These are phyloP conservation scores for Schizosaccharomyces octosporus DNA, from an alignment of 805 yeast species.

Conservation along the genomic window DNA sequence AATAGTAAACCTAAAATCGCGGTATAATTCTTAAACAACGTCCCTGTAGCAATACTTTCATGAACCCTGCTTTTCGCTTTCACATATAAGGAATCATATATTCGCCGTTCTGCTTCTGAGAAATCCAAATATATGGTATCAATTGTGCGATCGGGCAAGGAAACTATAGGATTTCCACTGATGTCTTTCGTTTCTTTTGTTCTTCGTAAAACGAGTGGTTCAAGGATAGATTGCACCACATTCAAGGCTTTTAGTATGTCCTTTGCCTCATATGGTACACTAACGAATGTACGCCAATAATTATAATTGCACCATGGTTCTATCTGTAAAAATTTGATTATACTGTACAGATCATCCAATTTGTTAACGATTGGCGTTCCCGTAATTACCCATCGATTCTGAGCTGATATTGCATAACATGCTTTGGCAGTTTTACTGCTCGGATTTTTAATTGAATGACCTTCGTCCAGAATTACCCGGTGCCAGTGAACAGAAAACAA, in stretches of 20 bases:
- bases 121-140: constrained; percentile 42
- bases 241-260: constrained; percentile 49
- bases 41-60: constrained; percentile 21
- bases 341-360: constrained; percentile 61
- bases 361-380: constrained; percentile 85
- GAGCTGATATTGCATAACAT: constrained; percentile 35
- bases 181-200: constrained; percentile 61
- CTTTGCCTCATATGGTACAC: constrained; percentile 57
- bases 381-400: constrained; percentile 61
- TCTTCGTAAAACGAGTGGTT: constrained; percentile 60
- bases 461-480: constrained; percentile 68
- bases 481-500: constrained; percentile 49
- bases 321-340: constrained; percentile 47
- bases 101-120: constrained; percentile 34
- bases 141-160: constrained; percentile 53
- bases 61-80: constrained; percentile 29
- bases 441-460: constrained; percentile 66
- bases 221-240: constrained; percentile 62
- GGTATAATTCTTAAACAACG: constrained; percentile 45
- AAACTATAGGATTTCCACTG: constrained; percentile 51
- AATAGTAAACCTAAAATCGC: constrained; percentile 62
- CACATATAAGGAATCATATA: constrained; percentile 45
- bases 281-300: constrained; percentile 69
- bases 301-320: constrained; percentile 76
- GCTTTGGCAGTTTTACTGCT: constrained; percentile 60